These are phyloP conservation scores for Aspergillus olivimuriae DNA, from an alignment of 495 filamentous ascomycete genomes.

Conservation along the genomic window DNA sequence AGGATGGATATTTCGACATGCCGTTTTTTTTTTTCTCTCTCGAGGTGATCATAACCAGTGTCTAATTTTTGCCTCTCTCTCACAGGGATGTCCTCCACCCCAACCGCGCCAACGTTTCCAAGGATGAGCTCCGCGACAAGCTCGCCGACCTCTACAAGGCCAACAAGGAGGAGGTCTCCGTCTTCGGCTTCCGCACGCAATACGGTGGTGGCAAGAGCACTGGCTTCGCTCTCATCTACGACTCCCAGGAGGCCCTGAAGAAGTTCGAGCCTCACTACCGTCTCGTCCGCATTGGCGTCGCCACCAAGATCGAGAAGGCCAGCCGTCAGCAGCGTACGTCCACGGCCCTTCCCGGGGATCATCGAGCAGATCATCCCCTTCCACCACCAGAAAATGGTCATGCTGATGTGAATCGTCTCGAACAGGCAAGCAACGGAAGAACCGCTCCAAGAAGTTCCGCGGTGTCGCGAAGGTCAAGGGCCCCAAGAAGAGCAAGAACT, in stretches of 20 bases:
- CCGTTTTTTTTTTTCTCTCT: no score
- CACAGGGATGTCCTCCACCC: conserved; percentile 97
- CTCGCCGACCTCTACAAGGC: conserved; percentile 95
- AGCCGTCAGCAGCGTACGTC: conserved; percentile 97
- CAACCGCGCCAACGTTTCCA: conserved; percentile 94
- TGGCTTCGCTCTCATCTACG: conserved; percentile 98
- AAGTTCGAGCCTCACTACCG: conserved; percentile 99
- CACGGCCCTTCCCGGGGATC: neutral
- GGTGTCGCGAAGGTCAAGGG: conserved; percentile 90
- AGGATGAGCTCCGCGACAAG: conserved; percentile 95
- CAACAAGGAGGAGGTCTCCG: conserved; percentile 90
- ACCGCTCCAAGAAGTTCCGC: conserved; percentile 96
- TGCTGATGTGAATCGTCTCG: no score
- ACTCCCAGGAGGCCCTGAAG: conserved; percentile 94
- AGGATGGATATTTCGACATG: no score
- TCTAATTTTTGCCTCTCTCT: conserved; percentile 21
- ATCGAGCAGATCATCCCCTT: neutral
- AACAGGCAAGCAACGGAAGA: conserved; percentile 99
- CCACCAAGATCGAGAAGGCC: conserved; percentile 89
- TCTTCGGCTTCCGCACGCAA: conserved; percentile 97
- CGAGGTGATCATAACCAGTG: no score
- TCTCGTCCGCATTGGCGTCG: conserved; percentile 84
- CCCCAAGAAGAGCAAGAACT: conserved; percentile 62
- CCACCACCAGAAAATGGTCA: neutral
- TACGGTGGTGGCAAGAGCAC: conserved; percentile 99